Base-by-base conservation (phyloP, 768 basidiomycete genomes). In the Phlegmacium glaucopus region DNA sequence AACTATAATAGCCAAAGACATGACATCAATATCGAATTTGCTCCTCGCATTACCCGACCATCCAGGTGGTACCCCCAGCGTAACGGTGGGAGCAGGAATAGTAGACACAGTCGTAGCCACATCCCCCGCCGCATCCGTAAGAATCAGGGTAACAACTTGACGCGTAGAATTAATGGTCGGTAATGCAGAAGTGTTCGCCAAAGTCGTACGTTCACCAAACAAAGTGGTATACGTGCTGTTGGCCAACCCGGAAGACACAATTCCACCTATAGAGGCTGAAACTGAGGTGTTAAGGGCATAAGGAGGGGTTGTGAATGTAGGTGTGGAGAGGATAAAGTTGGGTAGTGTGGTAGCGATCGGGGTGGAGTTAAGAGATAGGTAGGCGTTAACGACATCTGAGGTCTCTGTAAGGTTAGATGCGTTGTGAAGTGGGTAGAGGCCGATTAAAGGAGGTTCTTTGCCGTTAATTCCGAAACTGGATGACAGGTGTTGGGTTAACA, bases 381-480 rank as follows among this genome's bases (percentile, higher is more conserved):
- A 74, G 7, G 80, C 74, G 11, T 69, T 62, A 22, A 85, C 65
- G 10, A 57, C 44, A 34, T 69, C 63, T 7, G 74, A 62, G 3
- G 77, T 61, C 49, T 77, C 68, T 13, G 71, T 61, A 13, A 62
- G 57, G 6, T 67, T 61, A 6, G 76, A 77, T 22, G 66, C 61
- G 56, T 82, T 81, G 29, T 60, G 58, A 30, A 84, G 69, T 16
- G 82, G 65, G 58, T 88, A 91, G 42, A 91, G 64, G n/a, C 89
- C 89, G 48, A 91, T 80, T 65, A 87, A 71, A 13, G 89, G 89
- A 6, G 86, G 72, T 60, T 91, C 89, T 51, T 83, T 82, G 29
- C 66, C 63, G 55, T 85, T 75, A 52, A 91, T 89, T 6, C 89
- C 89, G 50, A 80, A 87, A 60, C 88, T 90, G 17, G n/a, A 36